These are phyloP conservation scores for Drechslerella dactyloides DNA, from an alignment of 2,329 filamentous ascomycete genomes.

Conservation along the genomic window DNA sequence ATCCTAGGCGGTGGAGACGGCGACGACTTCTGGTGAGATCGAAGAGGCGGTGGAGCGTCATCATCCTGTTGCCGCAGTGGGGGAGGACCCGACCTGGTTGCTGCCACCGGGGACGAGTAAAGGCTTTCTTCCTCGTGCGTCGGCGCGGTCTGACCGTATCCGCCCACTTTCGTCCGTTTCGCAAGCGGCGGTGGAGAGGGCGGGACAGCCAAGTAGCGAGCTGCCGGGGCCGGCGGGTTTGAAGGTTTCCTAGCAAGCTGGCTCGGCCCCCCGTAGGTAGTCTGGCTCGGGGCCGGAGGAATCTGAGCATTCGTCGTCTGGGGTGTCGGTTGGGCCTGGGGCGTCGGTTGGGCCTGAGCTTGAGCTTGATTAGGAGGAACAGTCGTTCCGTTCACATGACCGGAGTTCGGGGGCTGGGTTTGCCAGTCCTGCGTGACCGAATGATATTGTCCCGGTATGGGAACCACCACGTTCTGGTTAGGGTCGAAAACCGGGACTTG, in stretches of 20 bases:
- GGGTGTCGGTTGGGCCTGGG: conserved; percentile 14
- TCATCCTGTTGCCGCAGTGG: conserved; percentile 6
- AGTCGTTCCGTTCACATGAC: conserved; percentile 16
- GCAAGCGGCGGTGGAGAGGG: conserved; percentile 36
- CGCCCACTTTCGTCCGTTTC: conserved; percentile 6
- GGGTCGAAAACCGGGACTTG: conserved; percentile 29
- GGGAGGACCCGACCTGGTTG: neutral
- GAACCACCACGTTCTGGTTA: conserved; percentile 29
- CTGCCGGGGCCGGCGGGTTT: conserved; percentile 37
- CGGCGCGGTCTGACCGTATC: neutral
- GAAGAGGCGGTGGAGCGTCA: conserved; percentile 30
- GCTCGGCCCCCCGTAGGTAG: conserved; percentile 13
- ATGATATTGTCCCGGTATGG: conserved; percentile 38
- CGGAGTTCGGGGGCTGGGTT: conserved; percentile 11
- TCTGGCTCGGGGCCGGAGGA: conserved; percentile 13
- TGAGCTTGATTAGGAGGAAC: conserved; percentile 10
- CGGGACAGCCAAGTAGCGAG: conserved; percentile 36
- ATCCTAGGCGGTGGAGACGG: conserved; percentile 42
- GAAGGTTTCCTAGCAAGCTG: conserved; percentile 32
- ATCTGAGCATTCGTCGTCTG: conserved; percentile 10
- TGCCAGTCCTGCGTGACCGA: conserved; percentile 25
- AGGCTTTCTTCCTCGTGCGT: conserved; percentile 39
- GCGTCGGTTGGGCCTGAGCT: conserved; percentile 15
- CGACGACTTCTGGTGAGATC: conserved; percentile 38
- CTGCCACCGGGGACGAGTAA: conserved; percentile 36